phyloP scores from a whole-genome alignment of 352 stramenopile species.

The Phytophthora tubulina region DNA sequence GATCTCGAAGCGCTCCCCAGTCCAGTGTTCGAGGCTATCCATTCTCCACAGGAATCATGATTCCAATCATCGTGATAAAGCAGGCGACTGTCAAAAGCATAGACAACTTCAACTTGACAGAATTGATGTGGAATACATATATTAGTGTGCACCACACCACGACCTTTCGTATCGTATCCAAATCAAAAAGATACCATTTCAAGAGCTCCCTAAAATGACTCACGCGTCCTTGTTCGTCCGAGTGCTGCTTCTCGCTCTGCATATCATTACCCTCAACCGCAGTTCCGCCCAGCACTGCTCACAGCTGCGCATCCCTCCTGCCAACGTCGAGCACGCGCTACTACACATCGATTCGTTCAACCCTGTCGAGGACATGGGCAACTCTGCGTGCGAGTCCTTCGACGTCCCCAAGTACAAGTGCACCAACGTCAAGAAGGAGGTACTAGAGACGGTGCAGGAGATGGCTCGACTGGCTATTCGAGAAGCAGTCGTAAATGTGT shows the following conservation, averaged over 20 bases:
- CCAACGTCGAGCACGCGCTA: constrained; percentile 42
- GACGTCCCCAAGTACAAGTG: constrained; percentile 49
- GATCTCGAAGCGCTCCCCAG: too few species aligned
- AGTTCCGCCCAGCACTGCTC: constrained; percentile 25
- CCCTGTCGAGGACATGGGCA: constrained; percentile 39
- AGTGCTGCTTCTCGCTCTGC: constrained; percentile 21
- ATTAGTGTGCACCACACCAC: background rate
- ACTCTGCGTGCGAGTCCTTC: constrained; percentile 29
- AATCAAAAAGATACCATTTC: constrained; percentile 26
- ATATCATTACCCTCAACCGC: background rate
- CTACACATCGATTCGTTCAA: constrained; percentile 55
- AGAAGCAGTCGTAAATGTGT: constrained; percentile 69
- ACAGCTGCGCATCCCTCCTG: constrained; percentile 31
- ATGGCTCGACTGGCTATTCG: constrained; percentile 54
- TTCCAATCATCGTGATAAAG: too few species aligned
- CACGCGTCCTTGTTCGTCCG: background rate
- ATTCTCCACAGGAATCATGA: too few species aligned
- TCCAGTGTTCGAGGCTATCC: too few species aligned
- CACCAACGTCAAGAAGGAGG: constrained; percentile 34
- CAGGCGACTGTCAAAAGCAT: constrained; percentile 4
- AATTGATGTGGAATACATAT: background rate
- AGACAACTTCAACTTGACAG: constrained; percentile 2
- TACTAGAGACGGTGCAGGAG: constrained; percentile 51
- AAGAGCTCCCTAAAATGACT: constrained; percentile 2
- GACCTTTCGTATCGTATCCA: constrained; percentile 6